These are phyloP conservation scores for Trichoderma sp. DNA, from an alignment of 2,329 filamentous ascomycete genomes.

Conservation along the genomic window DNA sequence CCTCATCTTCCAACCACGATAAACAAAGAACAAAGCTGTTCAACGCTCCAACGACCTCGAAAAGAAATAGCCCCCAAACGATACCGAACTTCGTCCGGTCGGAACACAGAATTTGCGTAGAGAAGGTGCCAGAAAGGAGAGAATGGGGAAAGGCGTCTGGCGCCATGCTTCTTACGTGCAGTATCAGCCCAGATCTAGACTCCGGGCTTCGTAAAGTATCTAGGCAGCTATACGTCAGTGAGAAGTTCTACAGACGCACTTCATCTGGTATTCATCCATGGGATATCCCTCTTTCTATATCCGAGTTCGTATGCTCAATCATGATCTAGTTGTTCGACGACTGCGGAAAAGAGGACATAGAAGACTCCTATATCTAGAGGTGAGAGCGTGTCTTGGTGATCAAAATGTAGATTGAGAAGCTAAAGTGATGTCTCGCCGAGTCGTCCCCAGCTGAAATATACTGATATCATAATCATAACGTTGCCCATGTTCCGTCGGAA, in stretches of 20 bases:
- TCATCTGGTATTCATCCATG: no score
- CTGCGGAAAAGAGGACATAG: background rate
- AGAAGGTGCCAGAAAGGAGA: background rate
- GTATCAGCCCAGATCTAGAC: background rate
- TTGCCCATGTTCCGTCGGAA: slow-evolving; percentile 21
- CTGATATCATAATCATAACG: slow-evolving; percentile 19
- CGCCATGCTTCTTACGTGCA: slow-evolving; percentile 11
- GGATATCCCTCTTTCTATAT: no score
- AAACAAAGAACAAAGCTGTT: no score
- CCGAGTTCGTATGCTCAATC: no score
- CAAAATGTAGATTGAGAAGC: slow-evolving; percentile 13
- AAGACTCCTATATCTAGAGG: background rate
- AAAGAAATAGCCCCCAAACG: no score
- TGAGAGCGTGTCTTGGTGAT: background rate
- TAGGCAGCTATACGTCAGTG: background rate
- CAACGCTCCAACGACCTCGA: no score
- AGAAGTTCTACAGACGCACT: no score
- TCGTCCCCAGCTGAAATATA: background rate
- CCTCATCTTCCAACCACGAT: no score
- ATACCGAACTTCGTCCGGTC: slow-evolving; percentile 20
- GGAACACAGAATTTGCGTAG: no score
- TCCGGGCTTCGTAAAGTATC: background rate
- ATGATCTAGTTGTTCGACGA: background rate
- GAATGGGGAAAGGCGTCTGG: background rate
- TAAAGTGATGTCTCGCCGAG: background rate